Evolutionary conservation across 31 red algal genomes (phyloP).

Genomic region (Porphyra umbilicalis): DNA sequence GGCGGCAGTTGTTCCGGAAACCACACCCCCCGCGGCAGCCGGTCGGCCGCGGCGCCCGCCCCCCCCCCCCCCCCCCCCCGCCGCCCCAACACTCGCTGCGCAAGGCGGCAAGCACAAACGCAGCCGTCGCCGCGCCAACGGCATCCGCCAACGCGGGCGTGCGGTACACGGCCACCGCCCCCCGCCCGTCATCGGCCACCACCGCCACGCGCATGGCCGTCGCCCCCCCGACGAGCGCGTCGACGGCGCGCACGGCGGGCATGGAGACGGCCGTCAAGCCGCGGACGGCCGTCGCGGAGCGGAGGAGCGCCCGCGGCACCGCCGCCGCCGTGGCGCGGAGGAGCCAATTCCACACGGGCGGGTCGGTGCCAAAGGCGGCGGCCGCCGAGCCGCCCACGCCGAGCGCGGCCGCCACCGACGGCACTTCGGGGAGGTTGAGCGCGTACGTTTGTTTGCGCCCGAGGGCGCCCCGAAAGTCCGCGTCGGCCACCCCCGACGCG

Average conservation of each 20-base stretch:
- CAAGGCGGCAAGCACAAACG: constrained; percentile 38
- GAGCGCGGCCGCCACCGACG: constrained; percentile 14
- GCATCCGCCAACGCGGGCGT: constrained; percentile 38
- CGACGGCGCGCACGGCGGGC: constrained; percentile 64
- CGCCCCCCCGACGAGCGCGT: constrained; percentile 55
- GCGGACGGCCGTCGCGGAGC: constrained; percentile 12
- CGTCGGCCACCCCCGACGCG: constrained; percentile 22
- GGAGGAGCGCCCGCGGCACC: constrained; percentile 17
- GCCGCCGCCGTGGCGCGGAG: constrained; percentile 39
- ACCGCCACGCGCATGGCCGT: constrained; percentile 49
- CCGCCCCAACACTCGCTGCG: constrained; percentile 2
- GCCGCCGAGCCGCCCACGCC: constrained; percentile 7
- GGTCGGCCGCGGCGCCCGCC: background rate
- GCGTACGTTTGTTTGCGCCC: constrained; percentile 43
- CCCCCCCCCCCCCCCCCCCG: constrained; percentile 18
- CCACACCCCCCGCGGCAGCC: constrained; percentile 21
- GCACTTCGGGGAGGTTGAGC: constrained; percentile 76
- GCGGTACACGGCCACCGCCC: constrained; percentile 21
- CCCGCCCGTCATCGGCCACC: background rate
- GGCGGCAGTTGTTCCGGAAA: constrained; percentile 46
- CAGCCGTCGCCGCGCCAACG: constrained; percentile 73
- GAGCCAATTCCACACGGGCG: constrained; percentile 70
- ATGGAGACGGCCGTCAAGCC: constrained; percentile 35
- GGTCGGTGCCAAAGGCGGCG: constrained; percentile 75
- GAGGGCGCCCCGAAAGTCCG: constrained; percentile 47